Evolutionary conservation across 805 yeast species (phyloP).

Genomic region (Barnettozyma sp.): DNA sequence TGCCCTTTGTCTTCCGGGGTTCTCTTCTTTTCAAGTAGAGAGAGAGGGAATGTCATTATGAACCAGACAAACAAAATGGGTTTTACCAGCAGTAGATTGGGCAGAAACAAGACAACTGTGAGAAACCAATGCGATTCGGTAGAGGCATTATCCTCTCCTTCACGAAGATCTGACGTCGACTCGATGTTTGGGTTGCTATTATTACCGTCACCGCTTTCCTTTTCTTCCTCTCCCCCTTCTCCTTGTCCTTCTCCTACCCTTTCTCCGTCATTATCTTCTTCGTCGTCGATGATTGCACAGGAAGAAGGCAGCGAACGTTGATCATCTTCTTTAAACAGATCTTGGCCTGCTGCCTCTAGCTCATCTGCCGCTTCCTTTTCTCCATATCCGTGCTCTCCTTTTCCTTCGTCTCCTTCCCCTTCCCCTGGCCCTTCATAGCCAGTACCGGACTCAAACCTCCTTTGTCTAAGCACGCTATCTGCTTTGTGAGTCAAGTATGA

Average conservation of each 20-base stretch:
- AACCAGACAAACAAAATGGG: slow-evolving; percentile 47
- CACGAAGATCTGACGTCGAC: too few relatives aligned
- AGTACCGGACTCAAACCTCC: slow-evolving; percentile 4
- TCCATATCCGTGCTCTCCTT: neutral
- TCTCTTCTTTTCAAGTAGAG: slow-evolving; percentile 29
- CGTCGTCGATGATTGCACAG: too few relatives aligned
- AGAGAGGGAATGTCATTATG: slow-evolving; percentile 50
- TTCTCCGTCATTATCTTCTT: neutral
- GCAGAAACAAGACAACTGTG: slow-evolving; percentile 36
- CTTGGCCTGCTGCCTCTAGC: too few relatives aligned
- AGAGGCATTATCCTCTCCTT: too few relatives aligned
- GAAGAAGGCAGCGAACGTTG: too few relatives aligned
- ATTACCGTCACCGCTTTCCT: too few relatives aligned
- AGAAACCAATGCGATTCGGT: slow-evolving; percentile 17
- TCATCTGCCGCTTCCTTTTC: too few relatives aligned
- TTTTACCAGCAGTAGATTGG: slow-evolving; percentile 42
- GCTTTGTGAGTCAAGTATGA: slow-evolving; percentile 23
- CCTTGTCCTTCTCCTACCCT: too few relatives aligned
- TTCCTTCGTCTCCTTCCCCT: neutral
- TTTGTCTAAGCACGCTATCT: slow-evolving; percentile 19
- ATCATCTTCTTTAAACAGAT: too few relatives aligned
- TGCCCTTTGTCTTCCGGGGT: neutral
- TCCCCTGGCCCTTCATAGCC: neutral
- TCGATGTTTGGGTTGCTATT: too few relatives aligned
- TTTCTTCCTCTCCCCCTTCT: too few relatives aligned